phyloP scores from a whole-genome alignment of 495 filamentous ascomycete species.

The Chaetomium fimeti region DNA sequence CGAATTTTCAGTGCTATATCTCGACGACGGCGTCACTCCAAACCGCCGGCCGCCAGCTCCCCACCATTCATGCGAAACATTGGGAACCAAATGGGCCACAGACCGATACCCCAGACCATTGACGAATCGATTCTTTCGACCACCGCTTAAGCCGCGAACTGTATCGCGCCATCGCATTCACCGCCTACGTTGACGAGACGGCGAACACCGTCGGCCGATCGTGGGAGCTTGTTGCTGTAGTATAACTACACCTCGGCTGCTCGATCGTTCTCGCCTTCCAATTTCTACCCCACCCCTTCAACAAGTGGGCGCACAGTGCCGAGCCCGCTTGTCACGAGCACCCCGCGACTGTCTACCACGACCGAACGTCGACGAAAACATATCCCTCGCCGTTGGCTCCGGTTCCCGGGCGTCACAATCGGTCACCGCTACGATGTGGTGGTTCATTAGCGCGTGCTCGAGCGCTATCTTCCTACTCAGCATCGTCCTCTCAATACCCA shows the following conservation, averaged over 20 bases:
- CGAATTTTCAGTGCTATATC: background rate
- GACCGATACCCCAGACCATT: slow-evolving; percentile 3
- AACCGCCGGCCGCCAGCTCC: slow-evolving; percentile 1
- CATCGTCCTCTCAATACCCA: slow-evolving; percentile 88
- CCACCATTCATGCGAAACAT: background rate
- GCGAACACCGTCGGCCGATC: background rate
- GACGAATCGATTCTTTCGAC: slow-evolving; percentile 14
- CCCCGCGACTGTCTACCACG: slow-evolving; percentile 2
- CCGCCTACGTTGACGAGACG: slow-evolving; percentile 1
- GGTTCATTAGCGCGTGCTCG: slow-evolving; percentile 69
- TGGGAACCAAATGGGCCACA: slow-evolving; percentile 12
- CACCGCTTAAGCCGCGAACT: background rate
- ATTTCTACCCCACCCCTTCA: slow-evolving; percentile 11
- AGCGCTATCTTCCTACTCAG: slow-evolving; percentile 78
- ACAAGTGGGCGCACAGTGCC: slow-evolving; percentile 17
- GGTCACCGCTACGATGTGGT: slow-evolving; percentile 55
- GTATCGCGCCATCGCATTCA: slow-evolving; percentile 8
- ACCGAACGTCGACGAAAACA: background rate
- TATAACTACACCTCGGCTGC: background rate
- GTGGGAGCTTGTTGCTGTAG: background rate
- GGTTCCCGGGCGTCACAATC: slow-evolving; percentile 11
- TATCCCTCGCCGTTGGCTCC: background rate
- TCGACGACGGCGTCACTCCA: background rate
- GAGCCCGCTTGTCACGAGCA: slow-evolving; percentile 10
- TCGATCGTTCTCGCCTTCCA: slow-evolving; percentile 2